Conservation (phyloP, 2,329 filamentous ascomycete species). For the Chaetomium olivaceum region DNA sequence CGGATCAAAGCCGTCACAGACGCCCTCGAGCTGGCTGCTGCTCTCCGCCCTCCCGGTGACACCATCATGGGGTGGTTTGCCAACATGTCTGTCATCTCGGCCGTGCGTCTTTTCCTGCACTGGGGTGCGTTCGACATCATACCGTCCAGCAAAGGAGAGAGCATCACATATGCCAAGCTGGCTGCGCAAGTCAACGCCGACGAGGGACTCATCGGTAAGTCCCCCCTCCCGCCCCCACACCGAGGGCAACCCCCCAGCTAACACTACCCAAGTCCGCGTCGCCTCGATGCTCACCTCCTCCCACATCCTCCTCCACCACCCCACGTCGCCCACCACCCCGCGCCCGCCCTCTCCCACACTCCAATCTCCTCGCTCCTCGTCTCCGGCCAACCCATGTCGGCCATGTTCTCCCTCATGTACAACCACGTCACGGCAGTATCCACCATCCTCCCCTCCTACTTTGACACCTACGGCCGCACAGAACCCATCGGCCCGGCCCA, state of each 20-base stretch:
- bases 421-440: conserved; percentile 30
- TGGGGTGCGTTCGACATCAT: conserved; percentile 34
- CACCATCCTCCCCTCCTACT: conserved; percentile 32
- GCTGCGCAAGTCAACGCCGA: conserved; percentile 25
- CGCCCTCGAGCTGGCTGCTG: conserved; percentile 24
- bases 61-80: conserved; percentile 31
- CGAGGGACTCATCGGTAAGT: conserved; percentile 26
- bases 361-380: conserved; percentile 26
- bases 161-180: conserved; percentile 30
- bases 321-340: neutral
- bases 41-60: conserved; percentile 28
- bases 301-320: conserved; percentile 23
- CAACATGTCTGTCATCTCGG: conserved; percentile 31
- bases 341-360: conserved; percentile 27
- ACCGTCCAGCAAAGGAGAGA: conserved; percentile 20
- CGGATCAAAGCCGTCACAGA: conserved; percentile 23
- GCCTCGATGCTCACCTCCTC: conserved; percentile 30
- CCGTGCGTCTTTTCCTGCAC: conserved; percentile 30
- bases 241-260: neutral
- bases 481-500: conserved; percentile 32
- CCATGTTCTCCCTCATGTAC: conserved; percentile 33
- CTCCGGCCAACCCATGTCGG: conserved; percentile 25
- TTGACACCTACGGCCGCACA: conserved; percentile 34
- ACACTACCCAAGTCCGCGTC: conserved; percentile 24
- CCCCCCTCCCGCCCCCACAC: neutral